Percentiles rank a stretch among this genome's conserved stretches.
Conservation (phyloP, 768 basidiomycete genomes). For the Pleurotus salmoneostramineus region DNA sequence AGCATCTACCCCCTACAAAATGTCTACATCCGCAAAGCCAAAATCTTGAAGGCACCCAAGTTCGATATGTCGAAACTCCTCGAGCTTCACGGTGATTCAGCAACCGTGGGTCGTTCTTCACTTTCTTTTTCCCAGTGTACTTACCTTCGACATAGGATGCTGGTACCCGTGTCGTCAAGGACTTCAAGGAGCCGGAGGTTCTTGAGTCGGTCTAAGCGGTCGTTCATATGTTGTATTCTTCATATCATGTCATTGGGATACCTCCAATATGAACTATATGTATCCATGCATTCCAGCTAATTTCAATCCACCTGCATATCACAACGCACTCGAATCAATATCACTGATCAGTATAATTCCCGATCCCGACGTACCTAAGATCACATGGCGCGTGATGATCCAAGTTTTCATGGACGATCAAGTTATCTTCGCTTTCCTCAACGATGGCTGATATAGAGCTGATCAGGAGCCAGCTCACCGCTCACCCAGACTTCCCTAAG, state of each 20-base stretch:
- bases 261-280: constrained; percentile 19
- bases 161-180: constrained; percentile 89
- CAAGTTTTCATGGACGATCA: not conserved
- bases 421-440: not conserved
- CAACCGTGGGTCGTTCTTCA: constrained; percentile 64
- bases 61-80: constrained; percentile 94
- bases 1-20: constrained; percentile 99
- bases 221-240: constrained; percentile 25
- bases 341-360: too few relatives aligned
- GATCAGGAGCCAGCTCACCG: constrained; percentile 55
- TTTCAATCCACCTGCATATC: too few relatives aligned
- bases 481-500: constrained; percentile 83
- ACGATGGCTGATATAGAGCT: constrained; percentile 75
- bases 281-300: not conserved
- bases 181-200: constrained; percentile 97
- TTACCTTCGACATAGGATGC: constrained; percentile 61
- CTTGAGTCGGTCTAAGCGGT: constrained; percentile 78
- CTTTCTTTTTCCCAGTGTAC: constrained; percentile 9
- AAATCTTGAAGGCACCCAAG: constrained; percentile 98
- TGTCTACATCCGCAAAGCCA: constrained; percentile 98
- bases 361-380: not conserved
- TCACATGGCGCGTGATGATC: not conserved
- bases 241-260: constrained; percentile 17
- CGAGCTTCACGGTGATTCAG: constrained; percentile 94
- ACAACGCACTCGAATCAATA: too few relatives aligned